Evolutionary conservation across 257 asterid species (phyloP).

Genomic region (Echites panduratus): DNA sequence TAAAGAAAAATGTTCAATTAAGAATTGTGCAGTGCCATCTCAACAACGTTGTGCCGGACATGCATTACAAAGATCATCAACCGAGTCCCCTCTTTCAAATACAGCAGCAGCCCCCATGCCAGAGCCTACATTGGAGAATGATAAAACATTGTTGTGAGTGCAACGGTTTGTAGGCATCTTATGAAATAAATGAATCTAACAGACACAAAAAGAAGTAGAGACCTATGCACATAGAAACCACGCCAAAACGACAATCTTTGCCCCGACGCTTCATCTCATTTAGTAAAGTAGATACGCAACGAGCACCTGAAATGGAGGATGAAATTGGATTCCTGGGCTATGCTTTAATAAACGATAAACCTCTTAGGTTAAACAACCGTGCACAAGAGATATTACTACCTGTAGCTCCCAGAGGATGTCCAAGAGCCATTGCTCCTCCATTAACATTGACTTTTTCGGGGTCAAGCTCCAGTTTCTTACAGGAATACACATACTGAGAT

Average conservation of each 20-base stretch:
- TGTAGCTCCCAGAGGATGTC: slow-evolving; percentile 93
- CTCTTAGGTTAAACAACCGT: not conserved
- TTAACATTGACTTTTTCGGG: slow-evolving; percentile 75
- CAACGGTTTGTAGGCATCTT: not conserved
- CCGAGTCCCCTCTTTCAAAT: slow-evolving; percentile 74
- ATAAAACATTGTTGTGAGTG: not conserved
- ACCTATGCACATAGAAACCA: slow-evolving; percentile 97
- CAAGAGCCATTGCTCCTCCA: slow-evolving; percentile 96
- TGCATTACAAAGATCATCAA: slow-evolving; percentile 51
- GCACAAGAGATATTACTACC: slow-evolving; percentile 27
- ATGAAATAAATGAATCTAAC: not conserved
- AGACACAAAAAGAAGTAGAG: not conserved
- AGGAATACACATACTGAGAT: slow-evolving; percentile 82
- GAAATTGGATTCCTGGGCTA: not conserved
- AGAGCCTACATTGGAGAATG: slow-evolving; percentile 43
- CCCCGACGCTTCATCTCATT: slow-evolving; percentile 95
- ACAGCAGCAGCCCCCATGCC: slow-evolving; percentile 99
- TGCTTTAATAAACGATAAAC: not conserved
- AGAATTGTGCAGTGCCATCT: not conserved
- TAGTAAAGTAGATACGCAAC: slow-evolving; percentile 77
- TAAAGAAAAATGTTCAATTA: no score
- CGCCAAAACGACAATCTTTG: slow-evolving; percentile 78
- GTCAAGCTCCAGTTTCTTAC: slow-evolving; percentile 70
- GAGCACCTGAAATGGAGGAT: slow-evolving; percentile 52
- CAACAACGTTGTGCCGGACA: slow-evolving; percentile 8